These are phyloP conservation scores for Clavispora phyllophila DNA, from an alignment of 805 yeast species.

Conservation along the genomic window DNA sequence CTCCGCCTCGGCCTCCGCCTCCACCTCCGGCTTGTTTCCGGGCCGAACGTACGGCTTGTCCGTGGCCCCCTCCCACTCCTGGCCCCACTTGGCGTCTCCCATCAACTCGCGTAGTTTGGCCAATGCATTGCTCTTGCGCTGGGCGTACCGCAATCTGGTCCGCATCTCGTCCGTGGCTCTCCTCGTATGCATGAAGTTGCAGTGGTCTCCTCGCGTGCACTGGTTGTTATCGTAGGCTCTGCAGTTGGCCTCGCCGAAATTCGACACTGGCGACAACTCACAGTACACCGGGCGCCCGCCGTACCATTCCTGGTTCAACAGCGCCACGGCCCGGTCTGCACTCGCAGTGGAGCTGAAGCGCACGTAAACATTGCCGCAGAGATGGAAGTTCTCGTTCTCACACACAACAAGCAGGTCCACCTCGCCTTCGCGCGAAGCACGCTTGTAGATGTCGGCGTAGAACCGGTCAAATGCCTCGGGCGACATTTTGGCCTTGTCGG, in stretches of 20 bases:
- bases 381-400: conserved; percentile 76
- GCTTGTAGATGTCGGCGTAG: conserved; percentile 67
- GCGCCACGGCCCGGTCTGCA: conserved; percentile 57
- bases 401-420: conserved; percentile 67
- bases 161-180: conserved; percentile 45
- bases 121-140: conserved; percentile 24
- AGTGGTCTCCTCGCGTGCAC: conserved; percentile 77
- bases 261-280: conserved; percentile 71
- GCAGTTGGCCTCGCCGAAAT: conserved; percentile 69
- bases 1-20: background rate
- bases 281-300: conserved; percentile 72
- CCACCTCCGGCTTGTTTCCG: background rate
- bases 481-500: conserved; percentile 24
- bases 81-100: conserved; percentile 13
- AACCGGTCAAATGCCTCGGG: conserved; percentile 51
- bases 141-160: conserved; percentile 35
- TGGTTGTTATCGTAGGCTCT: conserved; percentile 56
- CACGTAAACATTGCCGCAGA: conserved; percentile 82
- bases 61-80: conserved; percentile 14
- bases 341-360: conserved; percentile 49
- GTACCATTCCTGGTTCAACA: conserved; percentile 78
- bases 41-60: conserved; percentile 5
- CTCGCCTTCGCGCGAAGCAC: conserved; percentile 45
- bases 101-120: conserved; percentile 9
- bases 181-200: conserved; percentile 82